Evolutionary conservation across 495 filamentous ascomycete genomes (phyloP).

Genomic region (Hyaloscypha hepaticicola): DNA sequence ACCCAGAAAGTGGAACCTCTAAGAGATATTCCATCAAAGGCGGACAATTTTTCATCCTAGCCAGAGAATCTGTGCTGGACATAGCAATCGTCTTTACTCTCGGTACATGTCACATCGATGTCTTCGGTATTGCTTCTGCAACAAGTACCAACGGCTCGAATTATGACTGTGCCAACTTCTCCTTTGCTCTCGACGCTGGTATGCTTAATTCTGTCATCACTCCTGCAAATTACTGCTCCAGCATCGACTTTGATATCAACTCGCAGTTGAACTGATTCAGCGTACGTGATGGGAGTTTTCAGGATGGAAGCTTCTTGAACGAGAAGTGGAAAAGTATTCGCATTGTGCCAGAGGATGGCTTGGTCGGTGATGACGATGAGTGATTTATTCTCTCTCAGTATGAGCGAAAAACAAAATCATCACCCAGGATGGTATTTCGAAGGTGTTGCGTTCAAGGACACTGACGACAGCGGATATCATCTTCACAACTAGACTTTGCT

Average conservation of each 20-base stretch:
- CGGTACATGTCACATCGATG: constrained; percentile 69
- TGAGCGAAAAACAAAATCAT: constrained; percentile 83
- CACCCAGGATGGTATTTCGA: constrained; percentile 68
- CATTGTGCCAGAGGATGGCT: constrained; percentile 59
- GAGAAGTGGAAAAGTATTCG: constrained; percentile 83
- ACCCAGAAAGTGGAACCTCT: constrained; percentile 47
- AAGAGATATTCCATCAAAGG: constrained; percentile 57
- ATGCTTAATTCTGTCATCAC: constrained; percentile 55
- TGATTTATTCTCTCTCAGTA: constrained; percentile 67
- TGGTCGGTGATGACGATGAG: constrained; percentile 37
- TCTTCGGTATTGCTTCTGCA: constrained; percentile 64
- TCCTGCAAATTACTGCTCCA: constrained; percentile 65
- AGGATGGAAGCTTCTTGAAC: constrained; percentile 59
- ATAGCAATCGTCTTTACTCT: constrained; percentile 51
- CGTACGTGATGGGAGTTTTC: constrained; percentile 63
- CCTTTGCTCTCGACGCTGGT: constrained; percentile 52
- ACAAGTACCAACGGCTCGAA: constrained; percentile 60
- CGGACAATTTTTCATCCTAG: constrained; percentile 66
- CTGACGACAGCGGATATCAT: constrained; percentile 61
- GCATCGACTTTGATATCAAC: constrained; percentile 73
- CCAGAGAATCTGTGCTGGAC: constrained; percentile 64
- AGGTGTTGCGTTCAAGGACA: constrained; percentile 57
- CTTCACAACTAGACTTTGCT: constrained; percentile 71
- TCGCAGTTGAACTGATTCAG: constrained; percentile 65
- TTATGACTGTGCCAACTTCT: constrained; percentile 38